Evolutionary conservation across 2,329 filamentous ascomycete species (phyloP), one percentile per base, ranked within the genome.

Genomic region (Fusarium palustre): DNA sequence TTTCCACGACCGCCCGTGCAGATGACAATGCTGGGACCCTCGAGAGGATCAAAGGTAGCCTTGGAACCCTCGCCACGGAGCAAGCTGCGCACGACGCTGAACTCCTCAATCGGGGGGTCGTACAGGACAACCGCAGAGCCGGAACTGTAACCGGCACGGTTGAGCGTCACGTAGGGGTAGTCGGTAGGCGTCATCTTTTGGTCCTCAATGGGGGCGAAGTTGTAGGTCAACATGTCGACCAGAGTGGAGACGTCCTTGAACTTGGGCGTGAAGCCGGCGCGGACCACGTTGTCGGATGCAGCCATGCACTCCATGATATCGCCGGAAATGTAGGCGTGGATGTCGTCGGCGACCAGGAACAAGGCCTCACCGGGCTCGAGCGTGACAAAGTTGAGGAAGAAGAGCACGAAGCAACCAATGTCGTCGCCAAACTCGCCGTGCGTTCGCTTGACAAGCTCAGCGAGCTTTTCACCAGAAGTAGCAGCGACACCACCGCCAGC

Each of bases 281-380:
- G 93, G 53, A 99, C 94, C 36, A 99, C 96, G 72, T 99, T 99
- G 86, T 99, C 96, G n/a, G 93, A 97, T 11, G 93, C 91, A 0
- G 96, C 96, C 96, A 99, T 99, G 84, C 96, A 99, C 81, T 99
- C 96, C 78, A 99, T 94, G 73, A 99, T 97, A 76, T 99, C 95
- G 63, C 93, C 93, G 4, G 91, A 93, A 43, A 97, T 82, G 80
- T 99, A 99, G 49, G 96, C 96, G 79, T 99, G 96, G 74, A 98
- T 98, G 76, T 98, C 96, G 76, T 99, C 95, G 9, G 96, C 96
- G 75, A 93, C 93, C 36, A 99, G 86, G 82, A 98, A 99, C 84
- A 99, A 92, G 11, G 95, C 96, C 81, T 99, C 95, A 54, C 96
- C 96, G 2, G 94, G 89, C 50, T 91, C 84, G 16, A 99, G 88